These are phyloP conservation scores for Cladorrhinum samala DNA, from an alignment of 495 filamentous ascomycete genomes.

Conservation along the genomic window DNA sequence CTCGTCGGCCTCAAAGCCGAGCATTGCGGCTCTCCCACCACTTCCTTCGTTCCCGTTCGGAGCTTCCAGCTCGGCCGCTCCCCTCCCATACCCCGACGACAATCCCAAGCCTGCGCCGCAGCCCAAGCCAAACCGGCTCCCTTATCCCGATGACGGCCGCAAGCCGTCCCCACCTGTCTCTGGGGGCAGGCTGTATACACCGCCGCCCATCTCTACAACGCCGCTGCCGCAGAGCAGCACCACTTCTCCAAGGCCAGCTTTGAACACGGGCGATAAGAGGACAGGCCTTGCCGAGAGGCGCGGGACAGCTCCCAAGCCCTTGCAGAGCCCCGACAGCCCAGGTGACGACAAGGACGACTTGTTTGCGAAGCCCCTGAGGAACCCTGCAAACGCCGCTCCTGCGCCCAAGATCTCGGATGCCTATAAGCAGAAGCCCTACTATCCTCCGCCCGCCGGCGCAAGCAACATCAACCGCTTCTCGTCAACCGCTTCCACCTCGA, in stretches of 20 bases:
- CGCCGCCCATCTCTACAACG: conserved; percentile 29
- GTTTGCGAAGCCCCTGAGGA: conserved; percentile 51
- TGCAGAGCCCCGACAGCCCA: conserved; percentile 65
- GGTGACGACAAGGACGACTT: conserved; percentile 65
- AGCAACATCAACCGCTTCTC: conserved; percentile 65
- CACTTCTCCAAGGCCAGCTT: conserved; percentile 35
- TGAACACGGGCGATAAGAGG: conserved; percentile 46
- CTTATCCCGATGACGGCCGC: conserved; percentile 43
- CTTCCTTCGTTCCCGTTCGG: conserved; percentile 52
- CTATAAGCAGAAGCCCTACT: conserved; percentile 45
- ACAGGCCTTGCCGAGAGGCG: conserved; percentile 62
- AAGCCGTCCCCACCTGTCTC: conserved; percentile 25
- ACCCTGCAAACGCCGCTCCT: conserved; percentile 23
- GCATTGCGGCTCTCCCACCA: conserved; percentile 30
- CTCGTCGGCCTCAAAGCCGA: conserved; percentile 18
- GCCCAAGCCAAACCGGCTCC: conserved; percentile 34
- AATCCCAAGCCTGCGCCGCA: conserved; percentile 35
- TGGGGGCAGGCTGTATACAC: conserved; percentile 30
- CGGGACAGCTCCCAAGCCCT: conserved; percentile 66
- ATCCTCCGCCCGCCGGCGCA: conserved; percentile 38
- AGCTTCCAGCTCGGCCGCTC: conserved; percentile 57
- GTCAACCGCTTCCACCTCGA: conserved; percentile 86
- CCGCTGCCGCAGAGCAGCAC: conserved; percentile 31
- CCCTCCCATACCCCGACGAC: conserved; percentile 76
- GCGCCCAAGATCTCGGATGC: conserved; percentile 37